These are phyloP conservation scores for Sporothrix sp. DNA, from an alignment of 2,329 filamentous ascomycete genomes.

Conservation along the genomic window DNA sequence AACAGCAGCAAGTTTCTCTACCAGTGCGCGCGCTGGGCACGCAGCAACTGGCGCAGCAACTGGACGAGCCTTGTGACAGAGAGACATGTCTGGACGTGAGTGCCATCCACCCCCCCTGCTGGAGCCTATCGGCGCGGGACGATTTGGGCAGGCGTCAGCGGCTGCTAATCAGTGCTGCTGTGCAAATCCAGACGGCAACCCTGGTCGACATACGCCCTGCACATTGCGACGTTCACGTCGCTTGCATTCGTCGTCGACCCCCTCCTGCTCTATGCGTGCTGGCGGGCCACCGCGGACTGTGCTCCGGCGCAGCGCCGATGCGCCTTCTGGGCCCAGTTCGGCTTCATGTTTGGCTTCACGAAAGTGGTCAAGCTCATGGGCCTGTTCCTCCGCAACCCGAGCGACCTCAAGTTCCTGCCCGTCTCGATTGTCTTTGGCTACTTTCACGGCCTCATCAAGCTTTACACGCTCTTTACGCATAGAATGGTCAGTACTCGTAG, in stretches of 20 bases:
- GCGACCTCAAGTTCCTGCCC: slow-evolving; percentile 69
- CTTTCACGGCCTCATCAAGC: slow-evolving; percentile 85
- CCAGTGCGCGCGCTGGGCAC: slow-evolving; percentile 89
- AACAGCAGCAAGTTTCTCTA: slow-evolving; percentile 81
- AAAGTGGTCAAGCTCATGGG: slow-evolving; percentile 87
- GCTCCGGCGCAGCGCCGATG: slow-evolving; percentile 40
- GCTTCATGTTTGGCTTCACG: slow-evolving; percentile 72
- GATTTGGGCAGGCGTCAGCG: no score
- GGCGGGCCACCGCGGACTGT: slow-evolving; percentile 57
- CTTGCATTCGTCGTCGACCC: slow-evolving; percentile 73
- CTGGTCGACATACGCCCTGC: slow-evolving; percentile 89
- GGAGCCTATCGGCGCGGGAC: no score
- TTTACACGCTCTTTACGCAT: slow-evolving; percentile 75
- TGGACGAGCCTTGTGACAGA: slow-evolving; percentile 81
- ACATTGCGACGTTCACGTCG: slow-evolving; percentile 86
- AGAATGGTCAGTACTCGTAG: slow-evolving; percentile 52
- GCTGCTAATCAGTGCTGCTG: background rate
- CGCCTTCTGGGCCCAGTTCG: slow-evolving; percentile 51
- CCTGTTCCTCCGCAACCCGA: slow-evolving; percentile 74
- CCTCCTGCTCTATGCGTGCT: slow-evolving; percentile 58
- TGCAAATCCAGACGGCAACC: slow-evolving; percentile 59
- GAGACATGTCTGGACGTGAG: slow-evolving; percentile 78
- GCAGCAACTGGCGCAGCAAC: slow-evolving; percentile 97
- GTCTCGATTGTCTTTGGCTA: slow-evolving; percentile 88
- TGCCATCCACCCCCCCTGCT: slow-evolving; percentile 23